Percentiles rank a stretch among this genome's conserved stretches.
Evolutionary conservation across 1,284 basidiomycete species (phyloP).

Genomic region (Ceratobasidium sp.): DNA sequence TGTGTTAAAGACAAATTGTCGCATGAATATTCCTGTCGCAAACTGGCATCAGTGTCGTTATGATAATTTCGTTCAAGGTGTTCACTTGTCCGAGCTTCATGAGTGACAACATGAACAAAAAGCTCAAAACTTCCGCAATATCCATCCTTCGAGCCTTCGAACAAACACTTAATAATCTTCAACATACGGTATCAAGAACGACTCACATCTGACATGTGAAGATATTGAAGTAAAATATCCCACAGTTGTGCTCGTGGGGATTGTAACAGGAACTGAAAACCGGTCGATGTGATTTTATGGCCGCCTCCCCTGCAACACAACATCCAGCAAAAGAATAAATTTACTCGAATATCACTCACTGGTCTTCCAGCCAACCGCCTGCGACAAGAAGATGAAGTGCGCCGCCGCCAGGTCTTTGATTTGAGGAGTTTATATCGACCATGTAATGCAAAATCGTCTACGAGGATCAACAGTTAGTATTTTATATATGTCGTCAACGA

Average conservation of each 20-base stretch:
- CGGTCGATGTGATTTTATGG: conserved; percentile 88
- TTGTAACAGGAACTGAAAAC: conserved; percentile 97
- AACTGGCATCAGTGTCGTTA: background rate
- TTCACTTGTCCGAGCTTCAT: conserved; percentile 89
- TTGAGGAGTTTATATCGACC: conserved; percentile 83
- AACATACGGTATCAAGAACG: conserved; percentile 44
- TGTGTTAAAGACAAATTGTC: conserved; percentile 85
- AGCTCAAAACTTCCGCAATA: conserved; percentile 92
- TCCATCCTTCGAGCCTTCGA: conserved; percentile 85
- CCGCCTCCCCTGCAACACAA: conserved; percentile 57
- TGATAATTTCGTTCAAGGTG: conserved; percentile 45
- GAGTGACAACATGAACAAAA: conserved; percentile 95
- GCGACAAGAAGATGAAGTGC: conserved; percentile 87
- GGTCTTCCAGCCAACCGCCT: conserved; percentile 85
- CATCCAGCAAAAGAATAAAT: background rate
- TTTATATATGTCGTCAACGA: conserved; percentile 39
- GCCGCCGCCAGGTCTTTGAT: conserved; percentile 78
- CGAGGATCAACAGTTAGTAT: background rate
- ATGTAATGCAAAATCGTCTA: conserved; percentile 97
- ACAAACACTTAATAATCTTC: background rate
- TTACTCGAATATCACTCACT: conserved; percentile 32
- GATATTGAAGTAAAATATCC: conserved; percentile 93
- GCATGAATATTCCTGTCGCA: conserved; percentile 85
- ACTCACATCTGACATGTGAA: conserved; percentile 81
- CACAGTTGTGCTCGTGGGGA: conserved; percentile 96